These are phyloP conservation scores for Apiospora marii DNA, from an alignment of 2,329 filamentous ascomycete genomes.

Conservation along the genomic window DNA sequence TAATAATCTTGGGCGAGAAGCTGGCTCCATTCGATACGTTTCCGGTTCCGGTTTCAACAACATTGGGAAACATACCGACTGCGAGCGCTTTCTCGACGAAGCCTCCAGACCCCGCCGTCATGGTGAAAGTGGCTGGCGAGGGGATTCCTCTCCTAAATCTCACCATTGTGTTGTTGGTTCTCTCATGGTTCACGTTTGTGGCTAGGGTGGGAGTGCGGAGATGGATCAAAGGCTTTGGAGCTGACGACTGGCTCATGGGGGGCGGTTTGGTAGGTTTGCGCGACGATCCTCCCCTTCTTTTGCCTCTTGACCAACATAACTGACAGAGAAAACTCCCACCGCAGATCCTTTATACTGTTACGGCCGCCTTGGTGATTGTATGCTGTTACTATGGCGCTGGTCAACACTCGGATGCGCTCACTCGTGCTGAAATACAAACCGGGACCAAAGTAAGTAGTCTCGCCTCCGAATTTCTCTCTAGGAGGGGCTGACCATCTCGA, in stretches of 20 bases:
- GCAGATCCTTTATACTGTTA: conserved; percentile 39
- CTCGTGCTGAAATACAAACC: conserved; percentile 29
- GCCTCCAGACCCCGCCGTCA: conserved; percentile 27
- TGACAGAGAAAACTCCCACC: not conserved
- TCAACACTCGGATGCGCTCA: conserved; percentile 33
- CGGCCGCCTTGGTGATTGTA: conserved; percentile 37
- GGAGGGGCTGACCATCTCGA: not conserved
- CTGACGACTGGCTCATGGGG: conserved; percentile 39
- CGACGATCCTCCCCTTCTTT: too few species aligned
- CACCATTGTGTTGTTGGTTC: conserved; percentile 34
- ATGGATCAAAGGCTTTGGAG: conserved; percentile 38
- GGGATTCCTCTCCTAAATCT: conserved; percentile 37
- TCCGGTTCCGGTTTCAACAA: not conserved
- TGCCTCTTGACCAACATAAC: too few species aligned
- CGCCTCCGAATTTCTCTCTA: not conserved
- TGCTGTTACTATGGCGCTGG: conserved; percentile 40
- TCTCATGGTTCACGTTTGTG: conserved; percentile 36
- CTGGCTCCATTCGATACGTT: not conserved
- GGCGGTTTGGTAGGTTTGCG: conserved; percentile 36
- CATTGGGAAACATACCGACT: not conserved
- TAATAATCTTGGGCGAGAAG: not conserved
- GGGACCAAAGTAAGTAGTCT: conserved; percentile 34
- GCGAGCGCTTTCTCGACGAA: not conserved
- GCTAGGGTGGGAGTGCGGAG: conserved; percentile 33
- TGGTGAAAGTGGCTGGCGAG: conserved; percentile 34